Percentiles rank a stretch among this genome's conserved stretches.
These are phyloP conservation scores for Suhomyces guaymorum DNA, from an alignment of 1,139 yeast species.

Conservation along the genomic window DNA sequence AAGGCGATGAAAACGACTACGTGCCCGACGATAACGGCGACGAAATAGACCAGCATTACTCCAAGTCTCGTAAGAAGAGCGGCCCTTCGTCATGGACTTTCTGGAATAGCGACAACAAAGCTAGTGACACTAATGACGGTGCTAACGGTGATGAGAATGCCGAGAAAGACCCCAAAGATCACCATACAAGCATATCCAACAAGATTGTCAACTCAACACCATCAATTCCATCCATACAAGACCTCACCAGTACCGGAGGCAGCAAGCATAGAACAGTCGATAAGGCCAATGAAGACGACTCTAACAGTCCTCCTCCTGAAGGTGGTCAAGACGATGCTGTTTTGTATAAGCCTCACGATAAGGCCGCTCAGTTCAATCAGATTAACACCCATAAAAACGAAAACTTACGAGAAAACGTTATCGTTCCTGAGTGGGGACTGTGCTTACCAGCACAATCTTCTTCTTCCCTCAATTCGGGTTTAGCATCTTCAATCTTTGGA, in stretches of 20 bases:
- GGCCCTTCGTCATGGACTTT: conserved; percentile 35
- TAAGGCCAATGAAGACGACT: conserved; percentile 10
- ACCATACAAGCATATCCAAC: conserved; percentile 25
- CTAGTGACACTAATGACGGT: too few relatives aligned
- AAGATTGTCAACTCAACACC: conserved; percentile 40
- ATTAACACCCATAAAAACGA: conserved; percentile 51
- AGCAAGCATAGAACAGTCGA: conserved; percentile 6
- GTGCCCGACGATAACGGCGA: conserved; percentile 31
- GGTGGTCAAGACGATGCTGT: conserved; percentile 44
- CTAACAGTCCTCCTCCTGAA: conserved; percentile 12
- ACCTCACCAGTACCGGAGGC: conserved; percentile 8
- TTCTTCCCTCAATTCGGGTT: conserved; percentile 15
- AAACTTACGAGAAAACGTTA: conserved; percentile 41
- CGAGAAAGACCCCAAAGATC: conserved; percentile 14
- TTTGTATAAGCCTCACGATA: conserved; percentile 47
- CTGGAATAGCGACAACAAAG: conserved; percentile 30
- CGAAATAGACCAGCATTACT: conserved; percentile 37
- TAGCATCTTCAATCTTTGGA: conserved; percentile 23
- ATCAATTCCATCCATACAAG: conserved; percentile 25
- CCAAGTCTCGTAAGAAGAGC: conserved; percentile 25
- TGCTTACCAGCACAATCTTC: conserved; percentile 37
- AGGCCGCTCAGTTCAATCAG: conserved; percentile 42
- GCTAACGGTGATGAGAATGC: too few relatives aligned
- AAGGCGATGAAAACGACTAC: conserved; percentile 27
- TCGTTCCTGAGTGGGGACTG: conserved; percentile 47